These are phyloP conservation scores for Dysphania ambrosioides DNA, from an alignment of 148 eudicot genomes.

Conservation along the genomic window DNA sequence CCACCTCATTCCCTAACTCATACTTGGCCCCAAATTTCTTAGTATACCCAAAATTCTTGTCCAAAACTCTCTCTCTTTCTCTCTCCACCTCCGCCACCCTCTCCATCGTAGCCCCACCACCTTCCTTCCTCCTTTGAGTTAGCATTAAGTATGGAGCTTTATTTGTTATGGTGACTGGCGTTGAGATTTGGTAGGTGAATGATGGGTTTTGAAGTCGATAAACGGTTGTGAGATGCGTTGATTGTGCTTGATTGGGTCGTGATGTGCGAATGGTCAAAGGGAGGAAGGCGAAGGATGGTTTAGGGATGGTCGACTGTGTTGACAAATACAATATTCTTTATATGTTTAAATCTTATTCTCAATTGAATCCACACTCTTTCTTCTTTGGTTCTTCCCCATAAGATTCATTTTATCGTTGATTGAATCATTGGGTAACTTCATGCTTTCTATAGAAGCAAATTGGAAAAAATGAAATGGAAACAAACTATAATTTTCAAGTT, in stretches of 20 bases:
- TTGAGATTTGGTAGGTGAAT: not conserved
- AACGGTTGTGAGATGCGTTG: slow-evolving; percentile 14
- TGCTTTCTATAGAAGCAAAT: not conserved
- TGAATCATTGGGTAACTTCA: not conserved
- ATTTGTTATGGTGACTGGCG: not conserved
- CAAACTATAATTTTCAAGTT: no score
- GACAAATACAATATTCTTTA: no score
- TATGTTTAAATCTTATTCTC: not conserved
- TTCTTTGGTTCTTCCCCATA: not conserved
- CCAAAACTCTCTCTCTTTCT: slow-evolving; percentile 37
- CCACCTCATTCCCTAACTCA: slow-evolving; percentile 90
- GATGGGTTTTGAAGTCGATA: not conserved
- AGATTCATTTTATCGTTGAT: not conserved
- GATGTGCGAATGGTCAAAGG: no score
- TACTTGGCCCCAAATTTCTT: slow-evolving; percentile 65
- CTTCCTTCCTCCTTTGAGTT: slow-evolving; percentile 44
- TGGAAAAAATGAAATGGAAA: no score
- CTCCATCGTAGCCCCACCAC: slow-evolving; percentile 25
- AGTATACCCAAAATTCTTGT: slow-evolving; percentile 78
- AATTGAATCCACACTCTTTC: not conserved
- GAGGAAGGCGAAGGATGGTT: no score
- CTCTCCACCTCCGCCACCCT: slow-evolving; percentile 36
- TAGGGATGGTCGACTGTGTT: slow-evolving; percentile 9
- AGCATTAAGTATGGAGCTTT: slow-evolving; percentile 21
- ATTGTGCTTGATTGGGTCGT: slow-evolving; percentile 25